Conservation (phyloP, 192 early-diverging fungal species). For the Fimicolochytrium jonesii region DNA sequence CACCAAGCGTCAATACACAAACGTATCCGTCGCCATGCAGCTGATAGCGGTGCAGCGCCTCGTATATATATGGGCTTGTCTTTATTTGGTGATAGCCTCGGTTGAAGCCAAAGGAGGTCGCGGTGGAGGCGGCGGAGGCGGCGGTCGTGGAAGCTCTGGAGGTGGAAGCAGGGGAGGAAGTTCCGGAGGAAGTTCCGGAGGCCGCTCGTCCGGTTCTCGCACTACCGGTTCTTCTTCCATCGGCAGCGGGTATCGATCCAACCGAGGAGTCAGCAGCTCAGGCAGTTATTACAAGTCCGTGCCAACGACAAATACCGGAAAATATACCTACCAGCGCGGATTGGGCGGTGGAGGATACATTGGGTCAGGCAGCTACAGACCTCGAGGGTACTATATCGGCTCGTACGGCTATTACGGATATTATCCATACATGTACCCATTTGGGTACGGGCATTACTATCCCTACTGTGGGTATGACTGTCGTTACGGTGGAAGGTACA, state of each 20-base stretch:
- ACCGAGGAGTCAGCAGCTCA: too few relatives aligned
- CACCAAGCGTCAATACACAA: too few relatives aligned
- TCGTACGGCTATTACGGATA: neutral
- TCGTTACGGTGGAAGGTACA: conserved; percentile 3
- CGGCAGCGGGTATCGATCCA: neutral
- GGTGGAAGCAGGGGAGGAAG: too few relatives aligned
- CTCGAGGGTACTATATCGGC: neutral
- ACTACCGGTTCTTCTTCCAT: neutral
- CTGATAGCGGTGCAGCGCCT: too few relatives aligned
- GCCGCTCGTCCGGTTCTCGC: too few relatives aligned
- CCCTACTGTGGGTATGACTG: conserved; percentile 7
- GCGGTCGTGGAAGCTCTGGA: too few relatives aligned
- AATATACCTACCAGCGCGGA: neutral
- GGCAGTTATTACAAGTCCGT: neutral
- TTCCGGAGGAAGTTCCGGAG: too few relatives aligned
- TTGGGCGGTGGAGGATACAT: neutral
- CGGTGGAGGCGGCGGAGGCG: too few relatives aligned
- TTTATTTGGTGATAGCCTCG: too few relatives aligned
- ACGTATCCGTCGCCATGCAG: too few relatives aligned
- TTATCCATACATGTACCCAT: neutral
- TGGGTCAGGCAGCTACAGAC: neutral
- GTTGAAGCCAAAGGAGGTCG: too few relatives aligned
- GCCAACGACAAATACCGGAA: neutral
- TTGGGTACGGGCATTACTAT: neutral
- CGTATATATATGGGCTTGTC: too few relatives aligned